Conservation (phyloP, 2,329 filamentous ascomycete species). For the Daldinia sp. region DNA sequence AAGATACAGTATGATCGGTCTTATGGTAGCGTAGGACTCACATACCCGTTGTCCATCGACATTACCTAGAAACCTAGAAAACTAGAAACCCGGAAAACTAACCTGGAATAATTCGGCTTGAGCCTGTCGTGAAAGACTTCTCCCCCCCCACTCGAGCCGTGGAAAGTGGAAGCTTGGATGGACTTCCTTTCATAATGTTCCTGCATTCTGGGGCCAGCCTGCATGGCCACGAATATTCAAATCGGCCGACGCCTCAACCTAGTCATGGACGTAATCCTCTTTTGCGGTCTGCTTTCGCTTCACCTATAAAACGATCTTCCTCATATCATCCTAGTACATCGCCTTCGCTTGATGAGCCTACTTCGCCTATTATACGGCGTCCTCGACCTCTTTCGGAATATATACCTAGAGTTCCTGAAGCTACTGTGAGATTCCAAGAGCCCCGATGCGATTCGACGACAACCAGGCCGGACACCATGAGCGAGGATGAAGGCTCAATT, state of each 20-base stretch:
- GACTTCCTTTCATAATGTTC: conserved; percentile 57
- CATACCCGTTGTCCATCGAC: not conserved
- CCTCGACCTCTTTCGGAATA: conserved; percentile 31
- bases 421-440: conserved; percentile 37
- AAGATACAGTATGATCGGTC: conserved; percentile 2
- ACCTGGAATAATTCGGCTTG: conserved; percentile 17
- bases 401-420: conserved; percentile 26
- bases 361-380: conserved; percentile 19
- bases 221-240: conserved; percentile 67
- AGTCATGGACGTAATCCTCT: conserved; percentile 42
- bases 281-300: conserved; percentile 43
- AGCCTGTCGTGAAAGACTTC: conserved; percentile 9
- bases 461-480: conserved; percentile 47
- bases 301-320: conserved; percentile 39
- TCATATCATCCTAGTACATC: conserved; percentile 33
- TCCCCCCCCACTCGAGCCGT: conserved; percentile 12
- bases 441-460: conserved; percentile 40
- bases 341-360: conserved; percentile 28
- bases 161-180: conserved; percentile 29
- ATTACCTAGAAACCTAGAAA: not conserved
- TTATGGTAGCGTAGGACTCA: not conserved
- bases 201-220: conserved; percentile 66
- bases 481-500: conserved; percentile 59
- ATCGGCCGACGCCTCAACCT: conserved; percentile 45
- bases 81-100: not conserved